Conservation (phyloP, 1,284 basidiomycete species). For the Tilletia walkeri region DNA sequence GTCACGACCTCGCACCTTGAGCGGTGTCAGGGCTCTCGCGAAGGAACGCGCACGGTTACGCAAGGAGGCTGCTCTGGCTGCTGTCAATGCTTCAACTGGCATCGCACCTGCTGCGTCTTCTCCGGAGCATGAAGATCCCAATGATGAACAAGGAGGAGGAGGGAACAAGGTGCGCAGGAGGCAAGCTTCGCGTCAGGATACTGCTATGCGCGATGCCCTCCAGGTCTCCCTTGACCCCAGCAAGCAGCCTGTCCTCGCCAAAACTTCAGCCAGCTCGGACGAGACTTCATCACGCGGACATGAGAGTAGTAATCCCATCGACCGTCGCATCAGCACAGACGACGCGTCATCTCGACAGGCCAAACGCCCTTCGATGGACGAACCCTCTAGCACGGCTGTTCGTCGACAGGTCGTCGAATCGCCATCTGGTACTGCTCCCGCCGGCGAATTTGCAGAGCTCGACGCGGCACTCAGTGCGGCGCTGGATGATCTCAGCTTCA, state of each 20-base stretch:
- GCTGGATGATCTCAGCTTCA: constrained; percentile 45
- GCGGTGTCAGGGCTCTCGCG: constrained; percentile 5
- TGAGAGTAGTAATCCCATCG: neutral
- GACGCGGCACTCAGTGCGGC: constrained; percentile 41
- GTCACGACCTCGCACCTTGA: constrained; percentile 1
- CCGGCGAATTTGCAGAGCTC: constrained; percentile 23
- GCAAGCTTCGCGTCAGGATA: constrained; percentile 3
- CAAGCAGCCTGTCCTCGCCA: neutral
- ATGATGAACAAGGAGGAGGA: neutral
- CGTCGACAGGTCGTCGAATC: neutral
- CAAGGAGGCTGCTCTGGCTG: constrained; percentile 10
- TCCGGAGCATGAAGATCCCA: neutral
- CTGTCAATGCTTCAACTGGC: constrained; percentile 7
- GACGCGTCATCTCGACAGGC: neutral
- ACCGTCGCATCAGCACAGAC: neutral
- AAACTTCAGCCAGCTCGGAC: too few species aligned
- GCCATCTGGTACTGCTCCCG: neutral
- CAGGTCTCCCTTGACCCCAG: neutral
- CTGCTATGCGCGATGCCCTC: neutral
- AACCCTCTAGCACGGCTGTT: neutral
- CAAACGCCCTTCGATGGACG: neutral
- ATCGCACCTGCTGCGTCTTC: neutral
- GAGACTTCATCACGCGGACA: neutral
- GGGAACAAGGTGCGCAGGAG: neutral
- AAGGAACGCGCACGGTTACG: constrained; percentile 9